phyloP scores from a whole-genome alignment of 495 filamentous ascomycete genomes.

The Aspergillus wentii region DNA sequence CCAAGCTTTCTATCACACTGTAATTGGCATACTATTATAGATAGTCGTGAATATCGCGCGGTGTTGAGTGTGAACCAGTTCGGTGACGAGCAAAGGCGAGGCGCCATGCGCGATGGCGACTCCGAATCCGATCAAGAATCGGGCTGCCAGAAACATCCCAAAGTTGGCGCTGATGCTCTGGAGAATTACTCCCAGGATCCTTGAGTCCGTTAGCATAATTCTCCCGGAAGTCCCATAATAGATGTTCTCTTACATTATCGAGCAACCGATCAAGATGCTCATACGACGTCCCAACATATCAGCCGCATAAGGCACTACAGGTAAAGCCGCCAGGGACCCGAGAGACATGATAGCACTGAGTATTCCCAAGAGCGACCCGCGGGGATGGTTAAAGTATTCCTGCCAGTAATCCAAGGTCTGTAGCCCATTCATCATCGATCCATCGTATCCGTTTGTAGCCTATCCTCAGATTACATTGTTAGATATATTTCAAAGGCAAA shows the following conservation, averaged over 20 bases:
- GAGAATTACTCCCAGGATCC: conserved; percentile 49
- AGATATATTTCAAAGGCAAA: neutral
- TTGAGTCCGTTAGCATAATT: conserved; percentile 1
- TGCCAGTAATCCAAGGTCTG: conserved; percentile 32
- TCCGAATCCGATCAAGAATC: conserved; percentile 46
- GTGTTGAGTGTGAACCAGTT: conserved; percentile 63
- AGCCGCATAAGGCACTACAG: conserved; percentile 57
- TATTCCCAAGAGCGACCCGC: conserved; percentile 51
- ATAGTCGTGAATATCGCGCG: conserved; percentile 61
- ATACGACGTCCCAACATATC: conserved; percentile 58
- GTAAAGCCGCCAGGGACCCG: conserved; percentile 59
- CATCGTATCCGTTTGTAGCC: conserved; percentile 66
- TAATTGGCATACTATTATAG: conserved; percentile 59
- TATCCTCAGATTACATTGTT: neutral
- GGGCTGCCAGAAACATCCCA: conserved; percentile 21
- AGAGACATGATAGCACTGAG: conserved; percentile 66
- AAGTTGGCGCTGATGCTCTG: conserved; percentile 48
- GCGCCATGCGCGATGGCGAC: conserved; percentile 62
- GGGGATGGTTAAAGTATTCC: conserved; percentile 42
- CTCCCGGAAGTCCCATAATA: no score
- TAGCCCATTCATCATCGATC: conserved; percentile 43
- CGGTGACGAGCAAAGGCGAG: conserved; percentile 59
- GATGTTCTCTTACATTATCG: conserved; percentile 55
- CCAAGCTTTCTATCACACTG: no score
- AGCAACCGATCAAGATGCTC: conserved; percentile 56